Evolutionary conservation across 202 grass and related monocot genomes (phyloP).

Genomic region (Alloteropsis angusta): DNA sequence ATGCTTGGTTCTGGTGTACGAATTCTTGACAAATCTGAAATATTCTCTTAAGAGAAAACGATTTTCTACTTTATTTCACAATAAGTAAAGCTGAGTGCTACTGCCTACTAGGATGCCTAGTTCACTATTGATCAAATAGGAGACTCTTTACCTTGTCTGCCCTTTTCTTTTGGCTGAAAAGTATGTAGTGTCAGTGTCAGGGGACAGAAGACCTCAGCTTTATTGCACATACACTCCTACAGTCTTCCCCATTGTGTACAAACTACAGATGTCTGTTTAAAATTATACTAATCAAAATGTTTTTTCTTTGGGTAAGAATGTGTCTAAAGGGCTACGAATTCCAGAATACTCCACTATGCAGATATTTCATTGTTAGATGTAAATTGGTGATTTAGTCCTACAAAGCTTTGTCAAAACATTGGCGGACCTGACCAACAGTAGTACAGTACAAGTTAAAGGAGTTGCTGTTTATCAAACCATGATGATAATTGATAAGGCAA

Average conservation of each 20-base stretch:
- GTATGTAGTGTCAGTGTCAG: no score
- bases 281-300: not conserved
- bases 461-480: conserved; percentile 4
- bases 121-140: not conserved
- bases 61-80: not conserved
- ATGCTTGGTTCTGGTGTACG: not conserved
- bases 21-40: not conserved
- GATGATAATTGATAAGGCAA: not conserved
- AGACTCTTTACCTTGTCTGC: not conserved
- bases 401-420: conserved; percentile 8
- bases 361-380: conserved; percentile 5
- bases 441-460: conserved; percentile 1
- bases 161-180: no score
- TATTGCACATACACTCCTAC: not conserved
- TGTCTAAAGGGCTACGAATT: not conserved
- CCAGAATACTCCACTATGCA: not conserved
- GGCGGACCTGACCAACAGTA: not conserved
- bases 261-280: not conserved
- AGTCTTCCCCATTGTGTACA: not conserved
- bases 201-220: not conserved
- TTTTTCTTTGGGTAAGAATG: not conserved
- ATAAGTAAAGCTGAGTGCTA: not conserved
- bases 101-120: not conserved
- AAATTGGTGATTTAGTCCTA: not conserved
- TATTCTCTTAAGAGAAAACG: not conserved